Base-by-base conservation (phyloP, 2,329 filamentous ascomycete species). In the Talaromyces sp. region DNA sequence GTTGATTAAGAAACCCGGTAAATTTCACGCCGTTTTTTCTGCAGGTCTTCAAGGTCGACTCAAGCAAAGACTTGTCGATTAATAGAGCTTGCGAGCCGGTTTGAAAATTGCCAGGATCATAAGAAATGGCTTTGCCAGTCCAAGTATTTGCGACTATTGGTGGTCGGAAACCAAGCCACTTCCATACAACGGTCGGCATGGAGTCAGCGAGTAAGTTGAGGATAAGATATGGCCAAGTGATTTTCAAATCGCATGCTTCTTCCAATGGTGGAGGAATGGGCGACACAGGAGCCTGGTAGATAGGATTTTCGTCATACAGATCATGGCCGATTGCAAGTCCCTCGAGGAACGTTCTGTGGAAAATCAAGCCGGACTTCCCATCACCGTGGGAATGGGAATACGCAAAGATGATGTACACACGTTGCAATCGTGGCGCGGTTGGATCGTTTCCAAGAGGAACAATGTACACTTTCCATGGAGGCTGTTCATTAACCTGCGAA, bases 391-490 rank as follows among this genome's bases (percentile, higher is more conserved):
- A 40, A 11, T 47, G 45, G 8, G 32, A 39, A 19, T 40, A 47
- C 7, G 45, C 45, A 16, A 47, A 47, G 13, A 47, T 46, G 17
- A 47, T 40, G 19, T 47, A 47, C n/a, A 47, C 13, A 13, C 11
- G 35, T 14, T 47, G 45, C 7, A 10, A 2, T 40, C 35, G 33
- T 14, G 42, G n/a, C 17, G 33, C 14, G 4, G n/a, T 14, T 32
- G 33, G 7, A 4, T 47, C 33, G 19, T 10, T 29, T 20, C 20
- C 13, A 4, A 47, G 9, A 5, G 45, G 35, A 13, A 27, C 33
- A 40, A 47, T 30, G 22, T 27, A 10, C 13, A 47, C 16, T 24
- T 47, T 47, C 45, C 45, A 47, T 32, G 45, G 45, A 16, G 45
- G 45, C 16, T 8, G 6, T 29, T 32, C 33, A 20, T 47, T 33